Percentiles rank a stretch among this genome's conserved stretches.
These are phyloP conservation scores for Rutidosis leptorrhynchoides DNA, from an alignment of 129 eudicot species.

Conservation along the genomic window DNA sequence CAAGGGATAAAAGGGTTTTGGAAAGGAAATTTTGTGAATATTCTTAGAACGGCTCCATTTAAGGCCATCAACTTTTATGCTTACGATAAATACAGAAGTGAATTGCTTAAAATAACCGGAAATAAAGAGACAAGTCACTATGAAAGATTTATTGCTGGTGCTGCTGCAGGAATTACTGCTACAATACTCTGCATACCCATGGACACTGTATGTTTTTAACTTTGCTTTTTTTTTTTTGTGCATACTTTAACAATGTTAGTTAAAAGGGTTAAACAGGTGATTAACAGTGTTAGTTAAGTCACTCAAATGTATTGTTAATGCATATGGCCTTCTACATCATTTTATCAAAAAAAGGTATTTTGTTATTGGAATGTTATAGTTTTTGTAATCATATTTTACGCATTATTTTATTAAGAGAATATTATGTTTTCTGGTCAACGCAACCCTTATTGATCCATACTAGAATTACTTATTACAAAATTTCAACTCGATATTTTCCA, in stretches of 20 bases:
- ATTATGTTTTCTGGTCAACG: neutral
- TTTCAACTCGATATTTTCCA: neutral
- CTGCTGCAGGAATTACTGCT: slow-evolving; percentile 96
- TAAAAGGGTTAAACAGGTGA: neutral
- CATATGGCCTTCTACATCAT: neutral
- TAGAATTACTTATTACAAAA: neutral
- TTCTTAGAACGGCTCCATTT: slow-evolving; percentile 93
- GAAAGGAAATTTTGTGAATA: slow-evolving; percentile 98
- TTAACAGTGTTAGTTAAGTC: too few species aligned
- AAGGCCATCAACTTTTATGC: slow-evolving; percentile 94
- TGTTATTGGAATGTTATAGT: neutral
- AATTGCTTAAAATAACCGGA: slow-evolving; percentile 64
- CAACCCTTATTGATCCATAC: neutral
- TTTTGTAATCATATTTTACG: neutral
- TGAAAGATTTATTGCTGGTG: slow-evolving; percentile 94
- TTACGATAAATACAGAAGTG: slow-evolving; percentile 83
- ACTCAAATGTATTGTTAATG: neutral
- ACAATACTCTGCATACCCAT: slow-evolving; percentile 95
- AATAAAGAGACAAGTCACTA: slow-evolving; percentile 73
- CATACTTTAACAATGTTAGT: neutral
- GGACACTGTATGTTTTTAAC: slow-evolving; percentile 71
- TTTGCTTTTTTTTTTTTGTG: neutral
- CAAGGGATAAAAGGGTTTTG: slow-evolving; percentile 89
- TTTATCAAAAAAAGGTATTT: neutral
- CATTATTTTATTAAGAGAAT: neutral